Conservation (phyloP, 2,329 filamentous ascomycete species). For the Nectriaceae sp. region DNA sequence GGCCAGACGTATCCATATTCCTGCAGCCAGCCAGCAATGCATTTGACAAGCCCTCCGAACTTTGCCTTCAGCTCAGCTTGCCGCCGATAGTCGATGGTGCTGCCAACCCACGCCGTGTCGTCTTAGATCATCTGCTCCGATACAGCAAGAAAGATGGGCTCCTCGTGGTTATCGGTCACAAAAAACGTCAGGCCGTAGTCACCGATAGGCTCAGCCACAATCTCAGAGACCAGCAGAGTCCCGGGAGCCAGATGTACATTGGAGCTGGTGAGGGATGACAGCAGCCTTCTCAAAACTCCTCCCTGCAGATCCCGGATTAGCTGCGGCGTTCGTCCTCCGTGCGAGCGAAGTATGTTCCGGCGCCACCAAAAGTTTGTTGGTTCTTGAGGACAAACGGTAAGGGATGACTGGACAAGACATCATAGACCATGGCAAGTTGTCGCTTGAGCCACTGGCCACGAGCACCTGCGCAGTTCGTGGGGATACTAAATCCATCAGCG, state of each 20-base stretch:
- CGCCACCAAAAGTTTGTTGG: too few relatives aligned
- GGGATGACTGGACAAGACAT: too few relatives aligned
- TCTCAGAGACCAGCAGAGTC: constrained; percentile 32
- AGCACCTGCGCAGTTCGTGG: too few relatives aligned
- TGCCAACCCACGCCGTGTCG: constrained; percentile 35
- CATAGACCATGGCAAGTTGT: too few relatives aligned
- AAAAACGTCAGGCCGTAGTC: constrained; percentile 40
- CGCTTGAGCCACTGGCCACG: too few relatives aligned
- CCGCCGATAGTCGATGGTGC: too few relatives aligned
- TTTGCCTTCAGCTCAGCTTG: too few relatives aligned
- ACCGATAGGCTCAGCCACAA: constrained; percentile 31
- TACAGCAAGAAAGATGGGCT: constrained; percentile 32
- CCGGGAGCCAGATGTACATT: constrained; percentile 36
- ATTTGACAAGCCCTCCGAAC: too few relatives aligned
- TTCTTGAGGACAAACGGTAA: too few relatives aligned
- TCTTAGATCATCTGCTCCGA: constrained; percentile 37
- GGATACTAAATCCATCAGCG: too few relatives aligned
- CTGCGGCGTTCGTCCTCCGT: constrained; percentile 26
- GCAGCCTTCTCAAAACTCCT: constrained; percentile 30
- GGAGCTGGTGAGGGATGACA: constrained; percentile 30
- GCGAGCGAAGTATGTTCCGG: constrained; percentile 35
- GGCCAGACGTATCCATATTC: constrained; percentile 34
- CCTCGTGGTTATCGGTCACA: constrained; percentile 25
- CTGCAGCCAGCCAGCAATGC: constrained; percentile 29
- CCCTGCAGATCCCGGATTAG: constrained; percentile 23